phyloP scores from a whole-genome alignment of 257 asterid genomes.

The Solanum dulcamara region DNA sequence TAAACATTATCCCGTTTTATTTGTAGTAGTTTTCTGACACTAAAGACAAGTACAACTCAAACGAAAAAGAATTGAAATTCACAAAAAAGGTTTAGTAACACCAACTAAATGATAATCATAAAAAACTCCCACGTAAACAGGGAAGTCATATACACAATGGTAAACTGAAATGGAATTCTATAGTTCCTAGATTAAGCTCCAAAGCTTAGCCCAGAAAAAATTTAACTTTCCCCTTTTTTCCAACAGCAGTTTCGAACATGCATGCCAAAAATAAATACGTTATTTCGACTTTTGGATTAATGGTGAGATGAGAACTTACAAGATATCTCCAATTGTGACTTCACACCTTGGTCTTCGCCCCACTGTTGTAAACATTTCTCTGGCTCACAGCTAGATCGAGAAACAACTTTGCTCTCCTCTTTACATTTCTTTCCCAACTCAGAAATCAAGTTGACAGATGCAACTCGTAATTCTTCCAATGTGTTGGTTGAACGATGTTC shows the following conservation, averaged over 20 bases:
- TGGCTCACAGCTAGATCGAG: slow-evolving; percentile 24
- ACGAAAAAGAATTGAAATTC: background rate
- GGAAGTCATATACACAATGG: background rate
- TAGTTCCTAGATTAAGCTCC: background rate
- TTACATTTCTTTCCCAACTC: slow-evolving; percentile 31
- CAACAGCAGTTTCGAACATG: background rate
- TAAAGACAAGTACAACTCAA: background rate
- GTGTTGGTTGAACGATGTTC: slow-evolving; percentile 7
- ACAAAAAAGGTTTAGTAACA: background rate
- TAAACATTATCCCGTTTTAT: background rate
- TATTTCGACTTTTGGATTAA: background rate
- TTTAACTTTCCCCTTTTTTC: background rate
- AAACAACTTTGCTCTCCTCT: slow-evolving; percentile 32
- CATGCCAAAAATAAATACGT: background rate
- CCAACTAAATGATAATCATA: background rate
- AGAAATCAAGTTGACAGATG: slow-evolving; percentile 32
- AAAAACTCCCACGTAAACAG: background rate
- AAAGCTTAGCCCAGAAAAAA: background rate
- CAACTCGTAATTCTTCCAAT: slow-evolving; percentile 26
- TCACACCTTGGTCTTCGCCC: slow-evolving; percentile 56
- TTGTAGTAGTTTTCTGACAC: background rate
- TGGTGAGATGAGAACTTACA: slow-evolving; percentile 31
- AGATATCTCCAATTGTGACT: slow-evolving; percentile 50
- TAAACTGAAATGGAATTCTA: background rate
- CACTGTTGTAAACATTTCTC: slow-evolving; percentile 56